phyloP scores from a whole-genome alignment of 202 grass and related monocot genomes.

The Hordeum pubiflorum region DNA sequence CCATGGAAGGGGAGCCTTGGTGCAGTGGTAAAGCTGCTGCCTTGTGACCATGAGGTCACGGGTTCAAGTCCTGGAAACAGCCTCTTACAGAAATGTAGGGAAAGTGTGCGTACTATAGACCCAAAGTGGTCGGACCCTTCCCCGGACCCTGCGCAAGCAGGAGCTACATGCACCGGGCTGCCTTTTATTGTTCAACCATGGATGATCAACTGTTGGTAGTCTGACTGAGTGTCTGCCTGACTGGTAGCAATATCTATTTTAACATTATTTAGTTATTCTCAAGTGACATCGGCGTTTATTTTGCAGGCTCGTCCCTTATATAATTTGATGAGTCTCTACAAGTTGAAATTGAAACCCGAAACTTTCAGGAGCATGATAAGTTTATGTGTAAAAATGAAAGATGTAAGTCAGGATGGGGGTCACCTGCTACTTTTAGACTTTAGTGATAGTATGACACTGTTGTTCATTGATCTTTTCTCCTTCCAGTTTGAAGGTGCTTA shows the following conservation, averaged over 20 bases:
- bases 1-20: no score
- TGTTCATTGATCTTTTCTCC: slow-evolving; percentile 36
- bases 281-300: slow-evolving; percentile 22
- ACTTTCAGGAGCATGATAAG: slow-evolving; percentile 74
- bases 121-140: no score
- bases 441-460: slow-evolving; percentile 20
- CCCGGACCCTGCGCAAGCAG: no score
- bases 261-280: slow-evolving; percentile 12
- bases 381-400: slow-evolving; percentile 71
- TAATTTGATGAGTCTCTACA: slow-evolving; percentile 52
- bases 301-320: slow-evolving; percentile 74
- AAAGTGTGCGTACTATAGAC: no score
- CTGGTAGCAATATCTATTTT: slow-evolving; percentile 1
- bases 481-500: slow-evolving; percentile 87
- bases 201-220: slow-evolving; percentile 7
- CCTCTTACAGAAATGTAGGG: no score
- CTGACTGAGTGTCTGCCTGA: background rate
- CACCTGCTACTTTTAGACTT: slow-evolving; percentile 16
- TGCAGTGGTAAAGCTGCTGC: no score
- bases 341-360: slow-evolving; percentile 66
- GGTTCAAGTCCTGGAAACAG: no score
- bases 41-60: no score
- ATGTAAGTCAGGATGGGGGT: slow-evolving; percentile 64
- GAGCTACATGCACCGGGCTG: no score
- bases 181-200: slow-evolving; percentile 13